Conservation (phyloP, 169 alveolate genomes). For the Toxoplasma gondii region DNA sequence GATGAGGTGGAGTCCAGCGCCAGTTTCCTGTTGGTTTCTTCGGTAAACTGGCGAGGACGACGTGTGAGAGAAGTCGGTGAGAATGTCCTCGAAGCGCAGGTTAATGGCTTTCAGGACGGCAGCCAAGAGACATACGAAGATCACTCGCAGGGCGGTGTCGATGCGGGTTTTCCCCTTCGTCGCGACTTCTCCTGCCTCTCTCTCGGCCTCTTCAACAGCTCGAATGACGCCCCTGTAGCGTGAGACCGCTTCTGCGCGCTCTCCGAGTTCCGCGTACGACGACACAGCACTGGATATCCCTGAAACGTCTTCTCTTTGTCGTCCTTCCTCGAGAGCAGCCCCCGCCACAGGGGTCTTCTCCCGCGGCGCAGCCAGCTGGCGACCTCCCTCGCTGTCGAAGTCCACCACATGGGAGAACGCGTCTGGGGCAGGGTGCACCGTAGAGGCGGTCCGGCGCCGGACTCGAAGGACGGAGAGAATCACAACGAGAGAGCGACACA, state of each 20-base stretch:
- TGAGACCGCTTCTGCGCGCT: neutral
- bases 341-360: neutral
- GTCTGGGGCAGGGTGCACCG: neutral
- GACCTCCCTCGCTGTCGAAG: neutral
- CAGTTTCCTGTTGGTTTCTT: neutral
- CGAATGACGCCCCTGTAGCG: neutral
- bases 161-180: neutral
- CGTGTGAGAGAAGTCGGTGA: neutral
- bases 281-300: neutral
- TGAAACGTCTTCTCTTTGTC: neutral
- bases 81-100: neutral
- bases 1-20: neutral
- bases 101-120: slow-evolving; percentile 8
- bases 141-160: neutral
- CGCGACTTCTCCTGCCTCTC: neutral
- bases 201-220: neutral
- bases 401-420: neutral
- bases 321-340: neutral
- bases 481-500: neutral
- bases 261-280: neutral
- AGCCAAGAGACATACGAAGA: neutral
- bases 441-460: neutral
- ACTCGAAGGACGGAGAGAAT: neutral
- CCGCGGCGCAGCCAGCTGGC: neutral
- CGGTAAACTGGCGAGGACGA: neutral